Percentiles rank a stretch among this genome's conserved stretches.
phyloP scores from a whole-genome alignment of 1,139 yeast species.

The Magnusiomyces fungicola region DNA sequence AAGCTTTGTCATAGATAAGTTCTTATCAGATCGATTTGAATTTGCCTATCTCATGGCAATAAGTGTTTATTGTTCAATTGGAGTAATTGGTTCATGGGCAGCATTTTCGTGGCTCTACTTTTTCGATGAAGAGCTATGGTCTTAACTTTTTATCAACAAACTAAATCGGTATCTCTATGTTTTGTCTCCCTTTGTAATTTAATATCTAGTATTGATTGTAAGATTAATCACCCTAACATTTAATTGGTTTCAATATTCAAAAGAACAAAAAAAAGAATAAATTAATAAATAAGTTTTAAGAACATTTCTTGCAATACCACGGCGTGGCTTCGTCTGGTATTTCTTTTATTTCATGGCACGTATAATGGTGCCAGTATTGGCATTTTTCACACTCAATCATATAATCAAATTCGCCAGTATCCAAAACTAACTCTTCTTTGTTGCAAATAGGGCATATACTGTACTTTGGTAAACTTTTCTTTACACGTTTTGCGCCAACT shows the following conservation, averaged over 20 bases:
- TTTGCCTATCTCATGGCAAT: conserved; percentile 74
- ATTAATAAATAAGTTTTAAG: not conserved
- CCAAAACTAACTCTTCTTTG: no score
- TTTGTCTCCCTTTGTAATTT: not conserved
- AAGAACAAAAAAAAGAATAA: not conserved
- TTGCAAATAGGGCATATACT: no score
- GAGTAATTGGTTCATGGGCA: conserved; percentile 81
- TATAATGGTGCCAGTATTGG: no score
- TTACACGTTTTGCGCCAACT: no score
- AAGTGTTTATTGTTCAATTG: conserved; percentile 81
- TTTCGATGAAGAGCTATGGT: conserved; percentile 37
- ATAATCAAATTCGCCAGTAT: no score
- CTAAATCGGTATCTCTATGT: no score
- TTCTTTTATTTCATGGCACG: no score
- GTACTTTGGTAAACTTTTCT: no score
- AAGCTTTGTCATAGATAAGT: conserved; percentile 50
- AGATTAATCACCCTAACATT: not conserved
- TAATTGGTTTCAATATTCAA: not conserved
- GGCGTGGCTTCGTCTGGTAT: no score
- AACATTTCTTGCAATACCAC: no score
- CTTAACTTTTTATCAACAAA: no score
- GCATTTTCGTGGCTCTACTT: conserved; percentile 85
- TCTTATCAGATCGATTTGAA: conserved; percentile 38
- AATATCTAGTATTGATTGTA: not conserved
- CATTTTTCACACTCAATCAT: no score